Base-by-base conservation (phyloP, 2,329 filamentous ascomycete genomes). In the Acrodontium crateriforme region DNA sequence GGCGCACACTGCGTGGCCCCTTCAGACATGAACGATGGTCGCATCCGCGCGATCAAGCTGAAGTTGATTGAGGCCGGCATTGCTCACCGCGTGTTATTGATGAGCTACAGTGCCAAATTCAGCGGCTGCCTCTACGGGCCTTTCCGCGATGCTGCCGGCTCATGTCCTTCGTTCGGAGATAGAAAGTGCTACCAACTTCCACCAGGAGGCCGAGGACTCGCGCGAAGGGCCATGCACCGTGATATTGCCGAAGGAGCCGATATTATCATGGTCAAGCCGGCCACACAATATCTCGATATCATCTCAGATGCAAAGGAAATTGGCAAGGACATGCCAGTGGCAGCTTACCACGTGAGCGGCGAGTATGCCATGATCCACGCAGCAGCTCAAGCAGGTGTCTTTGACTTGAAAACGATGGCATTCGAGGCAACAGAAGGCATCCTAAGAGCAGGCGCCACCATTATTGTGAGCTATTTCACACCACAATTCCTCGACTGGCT, bases 211-310 rank as follows among this genome's bases (percentile, higher is more conserved):
- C 78, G 89, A 27, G 89, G 89, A 18, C 72, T 98, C 24, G 89
- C 89, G 10, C 74, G 89, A 40, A 74, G 89, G 42, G 89, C 89
- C 26, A 94, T 98, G 40, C 62, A 74, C 21, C 72, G 89, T 42
- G 89, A 98, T 52, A 87, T 98, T 42, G 69, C 68, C 39, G 89
- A 98, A 59, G 89, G 89, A 15, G 89, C 89, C 12, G 89, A 98
- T 49, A 83, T 94, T 43, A 93, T 98, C 58, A 94, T 98, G 87
- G 89, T 98, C 37, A 98, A 98, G 67, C 89, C 89, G 2, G 89
- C 89, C 7, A 80, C 80, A 45, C 83, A 87, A 55, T 98, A 93
- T 54, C 69, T 98, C 24, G 89, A 98, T 57, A 93, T 98, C 46
- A 95, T 98, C 54, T 83, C 81, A 42, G 89, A 98, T 50, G 89